phyloP scores from a whole-genome alignment of 108 stramenopile species.

The Conticribra weissflogii region DNA sequence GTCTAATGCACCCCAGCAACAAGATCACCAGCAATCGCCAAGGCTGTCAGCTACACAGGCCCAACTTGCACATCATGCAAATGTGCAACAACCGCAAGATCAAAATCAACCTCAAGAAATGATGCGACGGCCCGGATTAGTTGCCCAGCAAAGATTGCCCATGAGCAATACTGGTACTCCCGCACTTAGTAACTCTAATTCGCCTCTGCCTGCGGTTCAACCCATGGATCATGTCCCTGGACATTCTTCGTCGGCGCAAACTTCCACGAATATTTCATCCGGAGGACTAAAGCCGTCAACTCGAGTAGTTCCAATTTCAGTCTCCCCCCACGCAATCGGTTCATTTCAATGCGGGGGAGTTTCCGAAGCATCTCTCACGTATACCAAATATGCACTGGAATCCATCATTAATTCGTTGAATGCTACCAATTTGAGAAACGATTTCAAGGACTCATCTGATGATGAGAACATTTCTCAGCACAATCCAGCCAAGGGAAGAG shows the following conservation, averaged over 20 bases:
- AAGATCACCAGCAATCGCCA: constrained; percentile 4
- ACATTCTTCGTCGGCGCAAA: neutral
- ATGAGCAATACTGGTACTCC: constrained; percentile 5
- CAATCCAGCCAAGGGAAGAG: constrained; percentile 1
- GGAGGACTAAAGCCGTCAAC: neutral
- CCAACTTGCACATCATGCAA: neutral
- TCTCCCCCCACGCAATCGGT: constrained; percentile 15
- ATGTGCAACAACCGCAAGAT: neutral
- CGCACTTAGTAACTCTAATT: neutral
- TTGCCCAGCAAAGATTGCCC: neutral
- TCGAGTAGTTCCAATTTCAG: constrained; percentile 24
- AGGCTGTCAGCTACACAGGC: constrained; percentile 1
- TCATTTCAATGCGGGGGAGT: constrained; percentile 18
- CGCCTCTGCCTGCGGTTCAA: neutral
- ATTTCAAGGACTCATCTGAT: neutral
- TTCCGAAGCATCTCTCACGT: constrained; percentile 40
- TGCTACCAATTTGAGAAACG: neutral
- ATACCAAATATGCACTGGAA: constrained; percentile 44
- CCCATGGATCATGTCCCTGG: neutral
- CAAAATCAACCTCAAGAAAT: neutral
- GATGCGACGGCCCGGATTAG: neutral
- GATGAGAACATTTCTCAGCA: neutral
- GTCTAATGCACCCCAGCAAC: constrained; percentile 4
- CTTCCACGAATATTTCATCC: neutral
- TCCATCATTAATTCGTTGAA: constrained; percentile 37